phyloP scores from a whole-genome alignment of 805 yeast species.

The Spathaspora passalidarum region DNA sequence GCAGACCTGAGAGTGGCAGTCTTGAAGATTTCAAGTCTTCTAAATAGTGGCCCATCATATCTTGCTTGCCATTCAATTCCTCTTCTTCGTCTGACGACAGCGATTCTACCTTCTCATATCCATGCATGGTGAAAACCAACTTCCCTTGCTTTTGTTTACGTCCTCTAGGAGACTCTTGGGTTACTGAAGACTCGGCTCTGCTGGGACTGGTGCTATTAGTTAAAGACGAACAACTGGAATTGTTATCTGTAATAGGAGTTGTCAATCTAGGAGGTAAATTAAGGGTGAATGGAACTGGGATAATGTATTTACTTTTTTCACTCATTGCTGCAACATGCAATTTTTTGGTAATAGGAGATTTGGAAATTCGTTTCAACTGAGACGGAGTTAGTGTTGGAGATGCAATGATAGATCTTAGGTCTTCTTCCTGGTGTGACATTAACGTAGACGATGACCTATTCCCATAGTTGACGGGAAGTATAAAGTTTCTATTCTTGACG shows the following conservation, averaged over 20 bases:
- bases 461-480: background rate
- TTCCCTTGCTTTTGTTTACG: slow-evolving; percentile 10
- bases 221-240: slow-evolving; percentile 9
- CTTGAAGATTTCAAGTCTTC: too few relatives aligned
- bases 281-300: slow-evolving; percentile 43
- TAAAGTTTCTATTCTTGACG: slow-evolving; percentile 20
- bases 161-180: slow-evolving; percentile 3
- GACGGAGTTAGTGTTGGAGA: slow-evolving; percentile 15
- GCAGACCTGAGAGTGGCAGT: too few relatives aligned
- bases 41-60: too few relatives aligned
- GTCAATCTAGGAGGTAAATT: slow-evolving; percentile 40
- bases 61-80: too few relatives aligned
- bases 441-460: background rate
- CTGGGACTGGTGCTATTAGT: slow-evolving; percentile 6
- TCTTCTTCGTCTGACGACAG: slow-evolving; percentile 21
- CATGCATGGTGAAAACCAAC: slow-evolving; percentile 33
- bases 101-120: slow-evolving; percentile 34
- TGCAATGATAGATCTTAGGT: slow-evolving; percentile 23
- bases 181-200: slow-evolving; percentile 12
- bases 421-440: slow-evolving; percentile 18
- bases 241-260: slow-evolving; percentile 24
- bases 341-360: slow-evolving; percentile 33
- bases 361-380: slow-evolving; percentile 26
- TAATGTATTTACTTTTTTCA: slow-evolving; percentile 26
- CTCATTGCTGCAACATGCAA: slow-evolving; percentile 25